Percentiles rank a stretch among this genome's conserved stretches.
These are phyloP conservation scores for Aspergillus tubingensis DNA, from an alignment of 2,329 filamentous ascomycete genomes.

Conservation along the genomic window DNA sequence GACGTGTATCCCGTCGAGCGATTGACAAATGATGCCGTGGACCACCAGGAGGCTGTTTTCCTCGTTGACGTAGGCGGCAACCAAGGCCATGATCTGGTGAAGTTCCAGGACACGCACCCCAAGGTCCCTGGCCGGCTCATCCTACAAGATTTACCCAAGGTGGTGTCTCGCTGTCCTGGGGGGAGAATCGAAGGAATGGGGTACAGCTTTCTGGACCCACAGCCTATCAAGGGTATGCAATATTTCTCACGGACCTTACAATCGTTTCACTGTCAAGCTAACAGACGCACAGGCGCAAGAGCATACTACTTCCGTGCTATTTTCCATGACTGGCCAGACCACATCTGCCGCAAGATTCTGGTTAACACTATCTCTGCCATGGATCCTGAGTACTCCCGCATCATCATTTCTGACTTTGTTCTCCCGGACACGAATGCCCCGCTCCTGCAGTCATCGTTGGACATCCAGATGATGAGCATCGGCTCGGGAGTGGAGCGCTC, in stretches of 20 bases:
- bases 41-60: conserved; percentile 31
- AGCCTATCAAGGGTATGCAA: conserved; percentile 32
- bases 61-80: conserved; percentile 48
- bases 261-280: background rate
- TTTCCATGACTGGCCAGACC: conserved; percentile 43
- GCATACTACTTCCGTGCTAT: conserved; percentile 42
- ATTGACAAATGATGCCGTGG: conserved; percentile 25
- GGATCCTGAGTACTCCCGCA: conserved; percentile 31
- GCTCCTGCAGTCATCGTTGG: conserved; percentile 33
- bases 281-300: conserved; percentile 28
- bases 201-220: conserved; percentile 37
- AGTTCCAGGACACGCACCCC: conserved; percentile 34
- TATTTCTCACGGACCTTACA: background rate
- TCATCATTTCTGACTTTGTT: conserved; percentile 41
- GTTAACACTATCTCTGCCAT: conserved; percentile 35
- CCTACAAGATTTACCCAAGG: conserved; percentile 44
- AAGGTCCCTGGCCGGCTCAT: conserved; percentile 38
- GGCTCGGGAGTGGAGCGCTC: conserved; percentile 38
- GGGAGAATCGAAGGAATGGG: conserved; percentile 32
- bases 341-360: conserved; percentile 36
- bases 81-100: conserved; percentile 41
- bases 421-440: conserved; percentile 32
- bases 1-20: conserved; percentile 34
- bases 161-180: conserved; percentile 15
- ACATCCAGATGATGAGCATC: conserved; percentile 45